Conservation (phyloP, 805 yeast genomes). For the Maudiozyma saulgeensis region DNA sequence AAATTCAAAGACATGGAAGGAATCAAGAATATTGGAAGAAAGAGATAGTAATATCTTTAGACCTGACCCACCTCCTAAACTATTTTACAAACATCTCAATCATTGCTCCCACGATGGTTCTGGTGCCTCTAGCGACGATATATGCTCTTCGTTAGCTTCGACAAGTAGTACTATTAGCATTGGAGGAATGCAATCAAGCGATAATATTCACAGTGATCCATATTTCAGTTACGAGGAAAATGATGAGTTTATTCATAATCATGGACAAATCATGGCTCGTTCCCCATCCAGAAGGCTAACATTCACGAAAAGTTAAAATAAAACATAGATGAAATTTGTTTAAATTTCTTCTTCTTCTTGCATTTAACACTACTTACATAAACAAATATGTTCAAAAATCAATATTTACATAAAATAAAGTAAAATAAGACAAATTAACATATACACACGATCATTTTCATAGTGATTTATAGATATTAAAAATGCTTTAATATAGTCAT, state of each 20-base stretch:
- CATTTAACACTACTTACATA: not conserved
- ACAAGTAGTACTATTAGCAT: constrained; percentile 16
- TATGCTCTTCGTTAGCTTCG: constrained; percentile 6
- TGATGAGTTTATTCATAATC: constrained; percentile 3
- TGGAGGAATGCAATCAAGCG: constrained; percentile 13
- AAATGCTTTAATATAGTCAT: not conserved
- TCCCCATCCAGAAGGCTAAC: not conserved
- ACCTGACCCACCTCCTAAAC: constrained; percentile 23
- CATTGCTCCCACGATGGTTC: constrained; percentile 1
- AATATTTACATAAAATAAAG: not conserved
- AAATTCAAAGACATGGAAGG: not conserved
- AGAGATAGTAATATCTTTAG: constrained; percentile 5
- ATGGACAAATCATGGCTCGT: not conserved
- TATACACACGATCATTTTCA: no score
- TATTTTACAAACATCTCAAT: constrained; percentile 10
- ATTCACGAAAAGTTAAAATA: not conserved
- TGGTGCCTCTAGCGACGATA: constrained; percentile 5
- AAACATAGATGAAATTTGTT: not conserved
- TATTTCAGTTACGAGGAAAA: constrained; percentile 15
- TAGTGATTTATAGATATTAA: no score
- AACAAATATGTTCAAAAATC: not conserved
- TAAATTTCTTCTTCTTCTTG: no score
- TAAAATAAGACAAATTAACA: not conserved
- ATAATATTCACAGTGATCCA: constrained; percentile 11
- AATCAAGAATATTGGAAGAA: not conserved